Conservation (phyloP, 2,329 filamentous ascomycete genomes). For the Botrytis porri region DNA sequence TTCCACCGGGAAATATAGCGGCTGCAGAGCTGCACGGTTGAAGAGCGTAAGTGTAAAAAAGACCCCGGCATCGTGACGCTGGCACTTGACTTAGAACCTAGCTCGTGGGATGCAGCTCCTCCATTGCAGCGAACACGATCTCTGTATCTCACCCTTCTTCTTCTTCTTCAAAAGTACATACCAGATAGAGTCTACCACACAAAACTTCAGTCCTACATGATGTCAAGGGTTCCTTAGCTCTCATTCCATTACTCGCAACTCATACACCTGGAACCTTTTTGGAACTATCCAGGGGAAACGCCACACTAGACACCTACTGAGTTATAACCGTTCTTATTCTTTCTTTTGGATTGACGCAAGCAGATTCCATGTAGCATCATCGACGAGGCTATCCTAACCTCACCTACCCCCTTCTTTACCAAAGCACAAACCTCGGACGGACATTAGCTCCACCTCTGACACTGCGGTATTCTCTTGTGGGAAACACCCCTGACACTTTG, state of each 20-base stretch:
- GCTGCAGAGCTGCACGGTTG: slow-evolving; percentile 16
- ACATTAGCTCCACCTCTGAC: slow-evolving; percentile 17
- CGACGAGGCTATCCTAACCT: slow-evolving; percentile 19
- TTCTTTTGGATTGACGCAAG: slow-evolving; percentile 5
- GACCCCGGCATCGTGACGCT: slow-evolving; percentile 14
- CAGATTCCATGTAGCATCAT: slow-evolving; percentile 15
- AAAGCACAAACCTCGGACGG: slow-evolving; percentile 20
- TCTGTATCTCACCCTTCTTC: neutral
- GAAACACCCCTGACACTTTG: slow-evolving; percentile 16
- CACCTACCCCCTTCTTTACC: slow-evolving; percentile 12
- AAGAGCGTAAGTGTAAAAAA: slow-evolving; percentile 1
- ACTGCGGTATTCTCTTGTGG: slow-evolving; percentile 14
- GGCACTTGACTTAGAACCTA: slow-evolving; percentile 10
- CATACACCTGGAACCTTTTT: slow-evolving; percentile 3
- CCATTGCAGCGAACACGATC: slow-evolving; percentile 1
- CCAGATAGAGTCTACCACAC: neutral
- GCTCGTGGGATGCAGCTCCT: slow-evolving; percentile 16
- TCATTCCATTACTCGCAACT: neutral
- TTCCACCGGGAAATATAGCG: slow-evolving; percentile 21
- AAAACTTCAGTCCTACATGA: neutral
- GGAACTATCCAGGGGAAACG: slow-evolving; percentile 9
- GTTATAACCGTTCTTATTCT: slow-evolving; percentile 13
- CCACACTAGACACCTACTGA: neutral
- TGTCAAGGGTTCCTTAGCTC: neutral
- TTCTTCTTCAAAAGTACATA: neutral